Evolutionary conservation across 257 asterid genomes (phyloP), one percentile per base, ranked within the genome.

Genomic region (Ilex aquifolium): DNA sequence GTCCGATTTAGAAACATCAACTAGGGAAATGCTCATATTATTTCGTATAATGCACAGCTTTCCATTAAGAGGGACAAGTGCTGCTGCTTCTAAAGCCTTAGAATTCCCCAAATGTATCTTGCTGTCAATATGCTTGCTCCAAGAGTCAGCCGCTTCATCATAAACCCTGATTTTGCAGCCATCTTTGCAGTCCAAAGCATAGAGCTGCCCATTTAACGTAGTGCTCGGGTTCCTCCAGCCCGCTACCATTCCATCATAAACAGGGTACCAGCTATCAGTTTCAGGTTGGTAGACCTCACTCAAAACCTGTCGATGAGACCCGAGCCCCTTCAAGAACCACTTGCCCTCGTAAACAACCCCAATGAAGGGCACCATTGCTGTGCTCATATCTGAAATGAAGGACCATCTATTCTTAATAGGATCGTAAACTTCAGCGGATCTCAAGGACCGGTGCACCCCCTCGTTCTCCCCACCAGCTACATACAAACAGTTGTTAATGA

Each of bases 181-280:
- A 31, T 78, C 83, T 68, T 71, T 68, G 67, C 83, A 74, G 31
- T 78, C 80, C 39, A 67, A 31, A 44, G 70, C 71, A 8, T 74
- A 74, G 1, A 77, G 72, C 50, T 63, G 65, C 52, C 77, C 79
- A 15, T 70, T 65, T 12, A 77, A 61, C 3, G 75, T 31, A 5
- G 76, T 48, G 66, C 83, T 66, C 2, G 79, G 83, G 57, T 67
- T 73, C 53, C 83, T 71, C 83, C 83, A 77, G 21, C 83, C 83
- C 1, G 77, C 46, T 48, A 77, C 79, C 75, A 77, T 67, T 36
- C 83, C 77, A 17, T 74, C 83, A 39, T 67, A 64, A 12, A 73
- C 60, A 11, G 74, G 58, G 31, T 13, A 32, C 83, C 83, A 78
- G 15, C 51, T 78, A 51, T 78, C 67, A 0, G 61, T 67, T 65